These are phyloP conservation scores for Annulohypoxylon moriforme DNA, from an alignment of 495 filamentous ascomycete species.

Conservation along the genomic window DNA sequence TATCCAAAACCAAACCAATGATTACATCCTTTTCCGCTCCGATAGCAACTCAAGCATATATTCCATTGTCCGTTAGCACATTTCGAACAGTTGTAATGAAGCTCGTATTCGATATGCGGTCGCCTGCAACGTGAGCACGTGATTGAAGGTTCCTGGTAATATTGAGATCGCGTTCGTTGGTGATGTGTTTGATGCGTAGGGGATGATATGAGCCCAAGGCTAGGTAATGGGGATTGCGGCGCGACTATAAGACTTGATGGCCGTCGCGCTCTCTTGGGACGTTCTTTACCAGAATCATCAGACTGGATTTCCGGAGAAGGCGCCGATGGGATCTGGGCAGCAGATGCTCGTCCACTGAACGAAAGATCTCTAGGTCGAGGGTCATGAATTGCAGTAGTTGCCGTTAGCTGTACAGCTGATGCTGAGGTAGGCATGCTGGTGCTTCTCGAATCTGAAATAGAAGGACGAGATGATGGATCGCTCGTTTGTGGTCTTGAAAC, in stretches of 20 bases:
- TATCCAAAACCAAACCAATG: slow-evolving; percentile 82
- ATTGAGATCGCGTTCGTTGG: slow-evolving; percentile 52
- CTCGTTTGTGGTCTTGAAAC: slow-evolving; percentile 56
- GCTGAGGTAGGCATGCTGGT: slow-evolving; percentile 49
- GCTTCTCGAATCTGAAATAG: slow-evolving; percentile 57
- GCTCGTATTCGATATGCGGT: slow-evolving; percentile 77
- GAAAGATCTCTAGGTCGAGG: slow-evolving; percentile 42
- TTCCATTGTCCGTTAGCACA: slow-evolving; percentile 79
- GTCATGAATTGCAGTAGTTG: slow-evolving; percentile 8
- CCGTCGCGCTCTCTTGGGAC: slow-evolving; percentile 36
- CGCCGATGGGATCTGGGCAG: slow-evolving; percentile 35
- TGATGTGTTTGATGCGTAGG: slow-evolving; percentile 43
- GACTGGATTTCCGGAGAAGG: slow-evolving; percentile 37
- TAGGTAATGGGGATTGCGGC: slow-evolving; percentile 45
- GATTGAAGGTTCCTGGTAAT: slow-evolving; percentile 76
- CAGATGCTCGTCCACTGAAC: slow-evolving; percentile 45
- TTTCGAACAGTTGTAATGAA: slow-evolving; percentile 79
- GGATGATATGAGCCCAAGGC: slow-evolving; percentile 46
- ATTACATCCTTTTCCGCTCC: slow-evolving; percentile 75
- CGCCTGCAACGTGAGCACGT: slow-evolving; percentile 75
- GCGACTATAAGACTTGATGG: slow-evolving; percentile 36
- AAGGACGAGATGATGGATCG: slow-evolving; percentile 42
- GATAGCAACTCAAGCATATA: slow-evolving; percentile 83
- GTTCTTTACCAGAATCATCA: slow-evolving; percentile 37
- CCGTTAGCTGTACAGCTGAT: slow-evolving; percentile 6